phyloP scores from a whole-genome alignment of 208 protist genomes.

The Leishmania mexicana region DNA sequence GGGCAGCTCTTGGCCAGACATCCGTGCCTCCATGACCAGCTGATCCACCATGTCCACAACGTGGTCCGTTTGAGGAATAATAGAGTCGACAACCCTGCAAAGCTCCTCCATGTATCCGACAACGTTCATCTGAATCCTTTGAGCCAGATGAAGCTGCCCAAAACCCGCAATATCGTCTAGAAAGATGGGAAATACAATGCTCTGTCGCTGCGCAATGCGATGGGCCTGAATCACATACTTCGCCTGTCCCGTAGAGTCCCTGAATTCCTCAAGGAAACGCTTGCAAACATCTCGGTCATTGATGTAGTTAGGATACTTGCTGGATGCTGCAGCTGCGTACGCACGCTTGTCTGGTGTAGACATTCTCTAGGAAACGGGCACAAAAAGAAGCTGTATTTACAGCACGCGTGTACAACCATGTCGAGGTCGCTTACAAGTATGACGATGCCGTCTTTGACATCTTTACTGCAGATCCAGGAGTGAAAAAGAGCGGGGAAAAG shows the following conservation, averaged over 20 bases:
- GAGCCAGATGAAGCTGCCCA: slow-evolving; percentile 75
- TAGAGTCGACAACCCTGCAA: slow-evolving; percentile 69
- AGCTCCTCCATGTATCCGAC: slow-evolving; percentile 85
- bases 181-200: slow-evolving; percentile 50
- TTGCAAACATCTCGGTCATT: slow-evolving; percentile 76
- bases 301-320: slow-evolving; percentile 84
- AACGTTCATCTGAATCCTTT: slow-evolving; percentile 88
- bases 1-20: slow-evolving; percentile 67
- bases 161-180: slow-evolving; percentile 73
- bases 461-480: background rate
- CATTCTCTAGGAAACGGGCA: slow-evolving; percentile 9
- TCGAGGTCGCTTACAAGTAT: background rate
- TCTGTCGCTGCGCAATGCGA: slow-evolving; percentile 44
- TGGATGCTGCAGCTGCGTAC: slow-evolving; percentile 64
- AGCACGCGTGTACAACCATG: background rate
- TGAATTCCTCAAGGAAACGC: slow-evolving; percentile 70
- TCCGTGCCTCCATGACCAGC: slow-evolving; percentile 60
- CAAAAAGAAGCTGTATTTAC: background rate
- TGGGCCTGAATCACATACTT: slow-evolving; percentile 61
- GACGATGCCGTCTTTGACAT: background rate
- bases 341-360: slow-evolving; percentile 33
- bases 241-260: slow-evolving; percentile 44
- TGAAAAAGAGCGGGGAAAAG: background rate
- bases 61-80: slow-evolving; percentile 55
- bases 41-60: slow-evolving; percentile 76